Percentiles rank a stretch among this genome's conserved stretches.
phyloP scores from a whole-genome alignment of 2,329 filamentous ascomycete genomes.

The Claviceps capensis region DNA sequence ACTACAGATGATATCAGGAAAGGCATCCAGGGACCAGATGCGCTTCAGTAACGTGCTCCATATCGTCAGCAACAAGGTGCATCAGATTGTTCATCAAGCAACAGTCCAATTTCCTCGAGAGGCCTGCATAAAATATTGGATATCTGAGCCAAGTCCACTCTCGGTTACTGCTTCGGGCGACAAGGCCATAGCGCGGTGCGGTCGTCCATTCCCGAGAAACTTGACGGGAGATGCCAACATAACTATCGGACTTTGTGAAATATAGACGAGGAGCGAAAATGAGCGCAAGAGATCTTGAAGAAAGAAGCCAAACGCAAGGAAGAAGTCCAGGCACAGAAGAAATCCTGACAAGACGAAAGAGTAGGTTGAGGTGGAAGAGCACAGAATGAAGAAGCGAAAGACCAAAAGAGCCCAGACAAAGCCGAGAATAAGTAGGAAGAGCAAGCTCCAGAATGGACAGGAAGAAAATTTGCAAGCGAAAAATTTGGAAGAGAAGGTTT shows the following conservation, averaged over 20 bases:
- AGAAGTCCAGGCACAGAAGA: no score
- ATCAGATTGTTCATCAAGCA: constrained; percentile 26
- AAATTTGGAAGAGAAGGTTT: no score
- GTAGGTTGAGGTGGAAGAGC: no score
- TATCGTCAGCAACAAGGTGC: constrained; percentile 22
- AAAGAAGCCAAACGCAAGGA: no score
- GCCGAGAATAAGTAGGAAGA: no score
- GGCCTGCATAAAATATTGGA: constrained; percentile 12
- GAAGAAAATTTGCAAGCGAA: no score
- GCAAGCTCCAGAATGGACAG: no score
- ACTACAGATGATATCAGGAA: constrained; percentile 22
- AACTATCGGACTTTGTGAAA: background rate
- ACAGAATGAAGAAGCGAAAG: no score
- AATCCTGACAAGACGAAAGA: no score
- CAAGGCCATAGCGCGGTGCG: constrained; percentile 14
- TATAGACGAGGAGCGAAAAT: background rate
- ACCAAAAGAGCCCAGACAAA: no score
- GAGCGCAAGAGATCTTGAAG: no score
- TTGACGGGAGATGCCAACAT: constrained; percentile 22
- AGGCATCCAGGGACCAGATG: constrained; percentile 19
- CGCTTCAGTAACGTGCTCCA: constrained; percentile 19
- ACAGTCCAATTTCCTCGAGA: constrained; percentile 19
- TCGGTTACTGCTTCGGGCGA: constrained; percentile 11
- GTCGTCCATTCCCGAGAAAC: constrained; percentile 22
- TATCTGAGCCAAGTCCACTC: constrained; percentile 24